These are phyloP conservation scores for Aspergillus aculeatinus DNA, from an alignment of 2,329 filamentous ascomycete species.

Conservation along the genomic window DNA sequence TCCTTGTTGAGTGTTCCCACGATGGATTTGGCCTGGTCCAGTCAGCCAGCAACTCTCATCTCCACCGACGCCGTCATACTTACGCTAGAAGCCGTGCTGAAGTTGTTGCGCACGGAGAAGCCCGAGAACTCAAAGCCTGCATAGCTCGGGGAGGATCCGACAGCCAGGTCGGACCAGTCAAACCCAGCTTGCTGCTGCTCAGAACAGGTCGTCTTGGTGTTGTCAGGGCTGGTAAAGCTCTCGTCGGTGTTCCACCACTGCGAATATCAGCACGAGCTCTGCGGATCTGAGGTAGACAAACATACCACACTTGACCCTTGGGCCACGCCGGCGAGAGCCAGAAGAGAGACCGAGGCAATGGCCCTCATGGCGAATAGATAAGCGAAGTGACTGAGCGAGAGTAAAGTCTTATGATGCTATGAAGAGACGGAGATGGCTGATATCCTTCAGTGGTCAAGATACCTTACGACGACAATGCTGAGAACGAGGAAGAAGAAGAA, in stretches of 20 bases:
- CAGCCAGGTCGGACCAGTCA: constrained; percentile 64
- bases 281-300: constrained; percentile 11
- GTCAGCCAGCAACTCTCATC: constrained; percentile 12
- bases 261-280: constrained; percentile 3
- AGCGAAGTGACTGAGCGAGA: constrained; percentile 21
- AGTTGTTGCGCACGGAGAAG: constrained; percentile 65
- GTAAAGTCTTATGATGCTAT: constrained; percentile 1
- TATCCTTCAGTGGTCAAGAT: background rate
- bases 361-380: constrained; percentile 27
- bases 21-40: constrained; percentile 58
- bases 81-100: constrained; percentile 41
- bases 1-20: constrained; percentile 50
- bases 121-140: constrained; percentile 72
- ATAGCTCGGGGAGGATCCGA: constrained; percentile 65
- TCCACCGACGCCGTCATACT: constrained; percentile 32
- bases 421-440: background rate
- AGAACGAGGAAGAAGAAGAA: background rate
- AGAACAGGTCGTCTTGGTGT: constrained; percentile 75
- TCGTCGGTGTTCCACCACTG: constrained; percentile 52
- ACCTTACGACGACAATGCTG: background rate
- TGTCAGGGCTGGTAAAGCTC: constrained; percentile 66
- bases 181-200: constrained; percentile 69
- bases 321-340: constrained; percentile 48
- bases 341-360: constrained; percentile 23
- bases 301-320: constrained; percentile 47